These are phyloP conservation scores for Telfairia occidentalis DNA, from an alignment of 331 rosid species.

Conservation along the genomic window DNA sequence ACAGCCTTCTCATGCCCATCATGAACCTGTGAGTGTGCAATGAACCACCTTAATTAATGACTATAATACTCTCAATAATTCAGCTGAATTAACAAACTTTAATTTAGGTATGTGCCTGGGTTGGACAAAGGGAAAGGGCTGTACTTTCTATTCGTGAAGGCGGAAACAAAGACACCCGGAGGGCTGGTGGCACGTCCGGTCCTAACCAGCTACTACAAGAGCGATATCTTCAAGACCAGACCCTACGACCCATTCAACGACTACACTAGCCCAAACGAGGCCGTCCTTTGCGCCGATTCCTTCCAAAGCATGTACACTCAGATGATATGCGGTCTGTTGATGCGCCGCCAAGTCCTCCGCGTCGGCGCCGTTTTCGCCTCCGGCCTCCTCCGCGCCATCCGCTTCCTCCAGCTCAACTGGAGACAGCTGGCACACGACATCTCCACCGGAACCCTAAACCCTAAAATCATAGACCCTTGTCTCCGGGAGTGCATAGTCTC, in stretches of 20 bases:
- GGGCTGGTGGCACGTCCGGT: slow-evolving; percentile 86
- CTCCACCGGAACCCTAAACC: slow-evolving; percentile 49
- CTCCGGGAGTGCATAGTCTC: slow-evolving; percentile 31
- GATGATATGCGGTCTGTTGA: slow-evolving; percentile 79
- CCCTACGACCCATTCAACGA: slow-evolving; percentile 73
- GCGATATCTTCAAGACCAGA: slow-evolving; percentile 68
- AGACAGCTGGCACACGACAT: slow-evolving; percentile 40
- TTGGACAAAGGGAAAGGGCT: slow-evolving; percentile 87
- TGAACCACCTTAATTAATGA: too few species aligned
- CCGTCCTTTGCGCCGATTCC: slow-evolving; percentile 65
- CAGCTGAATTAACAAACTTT: background rate
- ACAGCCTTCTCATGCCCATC: slow-evolving; percentile 85
- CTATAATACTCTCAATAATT: too few species aligned
- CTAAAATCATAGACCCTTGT: slow-evolving; percentile 44
- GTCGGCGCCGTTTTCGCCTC: slow-evolving; percentile 92
- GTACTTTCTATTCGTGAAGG: slow-evolving; percentile 64
- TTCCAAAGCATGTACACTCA: slow-evolving; percentile 89
- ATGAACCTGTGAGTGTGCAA: slow-evolving; percentile 65
- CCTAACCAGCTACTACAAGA: slow-evolving; percentile 80
- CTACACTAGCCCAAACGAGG: slow-evolving; percentile 70
- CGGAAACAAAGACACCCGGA: slow-evolving; percentile 65
- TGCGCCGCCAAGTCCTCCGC: slow-evolving; percentile 67
- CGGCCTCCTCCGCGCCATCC: slow-evolving; percentile 79
- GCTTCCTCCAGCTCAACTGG: slow-evolving; percentile 82
- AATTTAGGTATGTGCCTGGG: slow-evolving; percentile 46